These are phyloP conservation scores for Mimosa bimucronata DNA, from an alignment of 306 rosid species.

Conservation along the genomic window DNA sequence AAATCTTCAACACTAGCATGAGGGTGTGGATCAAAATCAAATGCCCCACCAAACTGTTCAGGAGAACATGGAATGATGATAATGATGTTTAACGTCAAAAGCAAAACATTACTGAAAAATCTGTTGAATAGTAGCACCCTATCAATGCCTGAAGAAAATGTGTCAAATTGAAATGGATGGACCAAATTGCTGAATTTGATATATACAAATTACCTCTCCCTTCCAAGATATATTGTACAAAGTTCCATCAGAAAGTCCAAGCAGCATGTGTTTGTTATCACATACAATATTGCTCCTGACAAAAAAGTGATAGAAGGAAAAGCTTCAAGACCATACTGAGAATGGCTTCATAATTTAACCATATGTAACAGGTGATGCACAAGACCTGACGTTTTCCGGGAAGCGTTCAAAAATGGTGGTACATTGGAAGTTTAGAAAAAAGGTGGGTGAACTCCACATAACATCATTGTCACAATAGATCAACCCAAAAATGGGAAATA, in stretches of 20 bases:
- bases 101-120: slow-evolving; percentile 25
- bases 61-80: slow-evolving; percentile 42
- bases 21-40: slow-evolving; percentile 61
- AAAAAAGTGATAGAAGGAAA: slow-evolving; percentile 37
- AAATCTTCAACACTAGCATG: slow-evolving; percentile 50
- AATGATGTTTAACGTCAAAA: slow-evolving; percentile 28
- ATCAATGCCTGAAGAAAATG: slow-evolving; percentile 28
- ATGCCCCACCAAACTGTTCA: slow-evolving; percentile 87
- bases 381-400: slow-evolving; percentile 10
- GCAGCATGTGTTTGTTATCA: slow-evolving; percentile 79
- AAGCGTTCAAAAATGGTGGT: slow-evolving; percentile 27
- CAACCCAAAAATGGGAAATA: slow-evolving; percentile 29
- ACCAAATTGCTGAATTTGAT: slow-evolving; percentile 26
- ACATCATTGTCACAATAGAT: slow-evolving; percentile 21
- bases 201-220: slow-evolving; percentile 76
- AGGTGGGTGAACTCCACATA: neutral
- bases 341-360: slow-evolving; percentile 36
- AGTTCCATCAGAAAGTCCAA: slow-evolving; percentile 94
- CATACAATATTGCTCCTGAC: slow-evolving; percentile 89
- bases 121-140: slow-evolving; percentile 24
- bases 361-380: slow-evolving; percentile 20
- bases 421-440: neutral
- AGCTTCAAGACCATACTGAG: slow-evolving; percentile 39
- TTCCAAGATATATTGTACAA: slow-evolving; percentile 92
- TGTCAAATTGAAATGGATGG: slow-evolving; percentile 29